Evolutionary conservation across 2,329 filamentous ascomycete genomes (phyloP), one percentile per base, ranked within the genome.

Genomic region (Colletotrichum caudatum): DNA sequence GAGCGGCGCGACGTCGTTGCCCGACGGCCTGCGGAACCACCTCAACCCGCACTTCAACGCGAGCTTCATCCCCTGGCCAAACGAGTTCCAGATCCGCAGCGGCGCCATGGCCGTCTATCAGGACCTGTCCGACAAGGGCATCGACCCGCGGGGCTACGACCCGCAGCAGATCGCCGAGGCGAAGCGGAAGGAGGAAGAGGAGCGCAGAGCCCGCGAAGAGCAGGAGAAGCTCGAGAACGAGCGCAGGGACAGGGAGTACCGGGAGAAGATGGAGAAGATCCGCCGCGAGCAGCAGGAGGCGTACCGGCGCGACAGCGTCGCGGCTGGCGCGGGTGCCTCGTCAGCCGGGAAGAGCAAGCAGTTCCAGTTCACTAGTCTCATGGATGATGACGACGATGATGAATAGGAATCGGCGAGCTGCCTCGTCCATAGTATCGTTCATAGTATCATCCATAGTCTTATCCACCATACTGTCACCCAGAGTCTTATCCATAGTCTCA

Each of bases 51-150:
- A 86, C 23, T 85, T 85, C 11, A 85, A 87, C 12, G 83, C 87
- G 48, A 78, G 84, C n/a, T 97, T 94, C 82, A 86, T 90, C 58
- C 93, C 94, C 0, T 97, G 93, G 93, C 93, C 93, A 0, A 85
- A 84, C 37, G 90, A 93, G 73, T 89, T 91, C 41, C 87, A 90
- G 71, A 93, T 96, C 73, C 87, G 89, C 41, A 83, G 84, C 20
- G 93, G 94, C 46, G 90, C 90, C 1, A 84, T 97, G 53, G 91
- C 90, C 0, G 83, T 85, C 11, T 87, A 89, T 56, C 90, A 94
- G 76, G 81, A 85, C 33, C 85, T 94, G 73, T 75, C 87, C 6
- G 90, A 92, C 76, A 82, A 85, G 65, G 91, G 90, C 9, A 85
- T 89, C 74, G 89, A 93, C 77, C 90, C 89, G 11, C 86, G 83